Conservation (phyloP, 1,139 yeast species). For the Lodderomyces pseudojiufengensis region DNA sequence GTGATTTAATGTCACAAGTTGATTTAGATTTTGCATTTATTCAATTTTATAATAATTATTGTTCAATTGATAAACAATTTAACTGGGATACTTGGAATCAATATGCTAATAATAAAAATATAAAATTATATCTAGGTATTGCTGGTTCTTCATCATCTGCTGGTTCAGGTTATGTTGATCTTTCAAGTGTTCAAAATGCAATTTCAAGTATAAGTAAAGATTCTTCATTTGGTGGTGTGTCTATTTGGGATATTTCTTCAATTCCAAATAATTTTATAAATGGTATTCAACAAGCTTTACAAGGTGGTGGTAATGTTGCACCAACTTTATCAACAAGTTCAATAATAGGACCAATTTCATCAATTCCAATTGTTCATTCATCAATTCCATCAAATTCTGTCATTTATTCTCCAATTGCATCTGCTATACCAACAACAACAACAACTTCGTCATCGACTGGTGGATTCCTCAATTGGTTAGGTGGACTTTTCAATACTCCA, state of each 20-base stretch:
- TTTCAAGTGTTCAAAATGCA: slow-evolving; percentile 13
- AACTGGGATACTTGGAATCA: slow-evolving; percentile 26
- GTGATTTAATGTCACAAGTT: slow-evolving; percentile 56
- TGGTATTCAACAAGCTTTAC: slow-evolving; percentile 9
- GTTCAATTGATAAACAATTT: slow-evolving; percentile 38
- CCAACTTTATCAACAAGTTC: neutral
- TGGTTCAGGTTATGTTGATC: slow-evolving; percentile 20
- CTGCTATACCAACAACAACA: neutral
- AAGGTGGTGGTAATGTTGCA: slow-evolving; percentile 1
- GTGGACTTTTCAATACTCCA: neutral
- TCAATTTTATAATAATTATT: slow-evolving; percentile 87
- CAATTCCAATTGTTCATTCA: slow-evolving; percentile 1
- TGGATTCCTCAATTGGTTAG: slow-evolving; percentile 3
- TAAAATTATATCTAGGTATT: slow-evolving; percentile 27
- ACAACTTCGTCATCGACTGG: slow-evolving; percentile 1
- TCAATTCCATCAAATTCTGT: neutral
- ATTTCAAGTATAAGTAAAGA: slow-evolving; percentile 16
- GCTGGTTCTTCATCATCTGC: slow-evolving; percentile 23
- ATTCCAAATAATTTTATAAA: slow-evolving; percentile 10
- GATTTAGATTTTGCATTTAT: slow-evolving; percentile 76
- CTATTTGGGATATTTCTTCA: slow-evolving; percentile 29
- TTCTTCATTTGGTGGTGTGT: slow-evolving; percentile 24
- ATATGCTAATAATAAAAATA: slow-evolving; percentile 21
- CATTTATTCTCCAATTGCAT: neutral
- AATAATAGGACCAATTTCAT: neutral